Base-by-base conservation (phyloP, 805 yeast genomes). In the Ogataea ramenticola region DNA sequence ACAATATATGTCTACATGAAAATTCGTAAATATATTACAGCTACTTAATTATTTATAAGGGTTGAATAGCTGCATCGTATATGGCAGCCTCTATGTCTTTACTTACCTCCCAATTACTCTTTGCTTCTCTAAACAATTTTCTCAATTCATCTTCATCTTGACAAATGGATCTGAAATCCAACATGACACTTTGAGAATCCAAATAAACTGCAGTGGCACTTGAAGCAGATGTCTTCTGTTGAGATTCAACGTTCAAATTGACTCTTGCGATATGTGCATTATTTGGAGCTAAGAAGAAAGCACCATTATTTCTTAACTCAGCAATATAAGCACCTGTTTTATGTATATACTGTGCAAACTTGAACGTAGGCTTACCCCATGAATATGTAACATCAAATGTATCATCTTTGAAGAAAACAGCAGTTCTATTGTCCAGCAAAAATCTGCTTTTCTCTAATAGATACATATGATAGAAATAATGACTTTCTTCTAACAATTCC, bases 271-370 rank as follows among this genome's bases (percentile, higher is more conserved):
- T 75, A 56, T 87, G 91, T 24, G 86, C 75, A 56, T 89, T 86
- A 56, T 90, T 90, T 2, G 96, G 95, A 1, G 95, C 95, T 56
- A 90, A 65, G 53, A 85, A 81, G 49, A 88, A 72, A 43, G 79
- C 82, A 20, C 95, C 93, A 51, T 79, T 80, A 34, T 79, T 86
- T 50, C 90, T 70, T 29, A 91, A 70, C 61, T 91, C 97, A 1
- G 93, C 95, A 43, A 93, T 79, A 54, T 90, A 87, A 1, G 86
- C 81, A 2, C 99, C 99, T 0, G 95, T 79, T 46, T 71, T 74
- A 60, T 93, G 99, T 41, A 93, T 82, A 57, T 85, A 95, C 62
- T 93, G 99, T 1, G 87, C 88, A 61, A 77, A 85, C 55, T 81
- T 78, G 67, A 86, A 89, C 30, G 68, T 70, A 2, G 96, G 95